These are phyloP conservation scores for Yamadazyma membranifaciens DNA, from an alignment of 1,139 yeast species.

Conservation along the genomic window DNA sequence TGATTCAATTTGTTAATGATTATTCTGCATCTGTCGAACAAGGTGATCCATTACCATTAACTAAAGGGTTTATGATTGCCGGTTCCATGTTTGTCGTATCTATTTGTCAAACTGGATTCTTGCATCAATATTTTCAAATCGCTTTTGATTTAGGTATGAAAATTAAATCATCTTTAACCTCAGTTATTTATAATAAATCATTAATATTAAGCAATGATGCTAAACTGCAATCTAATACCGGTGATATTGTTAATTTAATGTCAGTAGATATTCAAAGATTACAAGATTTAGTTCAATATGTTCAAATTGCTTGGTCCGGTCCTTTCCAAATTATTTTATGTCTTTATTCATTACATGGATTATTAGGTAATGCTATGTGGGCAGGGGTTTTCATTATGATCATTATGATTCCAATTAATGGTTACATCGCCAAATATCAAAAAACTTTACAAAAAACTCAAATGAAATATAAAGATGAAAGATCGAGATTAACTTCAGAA, in stretches of 20 bases:
- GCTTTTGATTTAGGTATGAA: slow-evolving; percentile 91
- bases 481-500: slow-evolving; percentile 69
- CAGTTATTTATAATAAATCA: slow-evolving; percentile 79
- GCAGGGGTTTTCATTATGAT: slow-evolving; percentile 87
- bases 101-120: slow-evolving; percentile 73
- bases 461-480: slow-evolving; percentile 47
- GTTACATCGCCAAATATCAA: slow-evolving; percentile 69
- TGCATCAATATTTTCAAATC: slow-evolving; percentile 92
- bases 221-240: slow-evolving; percentile 77
- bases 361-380: slow-evolving; percentile 95
- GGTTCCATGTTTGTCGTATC: slow-evolving; percentile 81
- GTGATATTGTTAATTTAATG: slow-evolving; percentile 96
- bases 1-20: slow-evolving; percentile 81
- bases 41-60: slow-evolving; percentile 53
- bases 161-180: slow-evolving; percentile 74
- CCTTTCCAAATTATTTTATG: slow-evolving; percentile 90
- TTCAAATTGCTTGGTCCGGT: slow-evolving; percentile 92
- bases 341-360: slow-evolving; percentile 67
- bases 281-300: slow-evolving; percentile 84
- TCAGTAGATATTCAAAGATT: slow-evolving; percentile 94
- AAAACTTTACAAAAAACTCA: slow-evolving; percentile 67
- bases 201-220: slow-evolving; percentile 82
- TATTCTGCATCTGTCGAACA: slow-evolving; percentile 47
- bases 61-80: slow-evolving; percentile 83
- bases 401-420: slow-evolving; percentile 83